Conservation (phyloP, 768 basidiomycete genomes). For the Thelephora ganbajun region DNA sequence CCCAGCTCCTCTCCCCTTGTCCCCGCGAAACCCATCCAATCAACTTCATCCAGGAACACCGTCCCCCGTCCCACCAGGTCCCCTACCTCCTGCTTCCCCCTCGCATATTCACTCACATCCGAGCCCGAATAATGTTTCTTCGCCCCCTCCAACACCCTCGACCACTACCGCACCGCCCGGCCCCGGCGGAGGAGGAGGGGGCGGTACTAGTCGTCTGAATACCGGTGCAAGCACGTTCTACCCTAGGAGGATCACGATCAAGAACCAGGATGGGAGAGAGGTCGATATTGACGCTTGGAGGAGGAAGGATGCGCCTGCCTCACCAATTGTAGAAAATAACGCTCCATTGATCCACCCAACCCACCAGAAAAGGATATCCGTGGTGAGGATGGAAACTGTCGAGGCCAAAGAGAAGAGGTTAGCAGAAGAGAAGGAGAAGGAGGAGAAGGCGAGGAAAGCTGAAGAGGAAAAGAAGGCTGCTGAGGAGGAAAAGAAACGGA, state of each 20-base stretch:
- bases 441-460: slow-evolving; percentile 12
- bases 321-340: slow-evolving; percentile 10
- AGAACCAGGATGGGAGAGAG: slow-evolving; percentile 51
- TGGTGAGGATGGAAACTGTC: slow-evolving; percentile 51
- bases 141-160: slow-evolving; percentile 58
- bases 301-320: slow-evolving; percentile 27
- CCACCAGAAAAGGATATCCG: slow-evolving; percentile 16
- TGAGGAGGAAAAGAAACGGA: slow-evolving; percentile 15
- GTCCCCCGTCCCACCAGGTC: slow-evolving; percentile 45
- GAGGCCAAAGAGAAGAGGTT: slow-evolving; percentile 37
- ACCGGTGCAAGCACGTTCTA: slow-evolving; percentile 55
- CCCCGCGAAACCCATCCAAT: slow-evolving; percentile 47
- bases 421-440: slow-evolving; percentile 24
- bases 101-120: slow-evolving; percentile 25
- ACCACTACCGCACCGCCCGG: slow-evolving; percentile 20
- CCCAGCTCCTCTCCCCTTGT: slow-evolving; percentile 34
- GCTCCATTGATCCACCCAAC: slow-evolving; percentile 25
- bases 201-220: slow-evolving; percentile 28
- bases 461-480: slow-evolving; percentile 35
- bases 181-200: slow-evolving; percentile 20
- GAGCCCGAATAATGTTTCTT: slow-evolving; percentile 38
- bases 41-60: slow-evolving; percentile 54
- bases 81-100: slow-evolving; percentile 34
- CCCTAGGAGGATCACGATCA: slow-evolving; percentile 38
- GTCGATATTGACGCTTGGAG: slow-evolving; percentile 41